Evolutionary conservation across 83 land plant genomes (phyloP), one percentile per base, ranked within the genome.

Genomic region (Isoetes engelmannii): DNA sequence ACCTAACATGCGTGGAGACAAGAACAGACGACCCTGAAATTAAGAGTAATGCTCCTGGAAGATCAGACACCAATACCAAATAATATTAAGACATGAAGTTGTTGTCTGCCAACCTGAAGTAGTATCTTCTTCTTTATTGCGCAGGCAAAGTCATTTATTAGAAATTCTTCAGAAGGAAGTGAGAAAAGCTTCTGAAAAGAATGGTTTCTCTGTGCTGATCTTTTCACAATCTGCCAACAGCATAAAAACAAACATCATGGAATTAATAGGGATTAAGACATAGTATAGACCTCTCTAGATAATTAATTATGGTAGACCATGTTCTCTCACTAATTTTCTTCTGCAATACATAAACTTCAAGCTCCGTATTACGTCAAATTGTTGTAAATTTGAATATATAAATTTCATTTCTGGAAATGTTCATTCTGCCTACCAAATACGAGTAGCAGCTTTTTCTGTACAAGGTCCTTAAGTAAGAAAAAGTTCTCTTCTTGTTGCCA

Each of bases 151-250:
- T 72, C 74, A 49, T 72, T 63, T 28, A 72, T 65, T 42, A 72
- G 45, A 48, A 72, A 72, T 56, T 72, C 74, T 57, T 72, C 74
- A 8, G 74, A 45, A 13, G 74, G 74, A 8, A 72, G 74, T 48
- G 74, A 62, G 48, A 72, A 72, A 15, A 72, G 69, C 69, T 63
- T 72, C 63, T 72, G 74, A 50, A 72, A 72, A 7, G 74, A 72
- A 4, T 68, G 41, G 42, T 72, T 72, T 57, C 63, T 72, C 9
- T 44, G 41, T 6, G 50, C 18, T 12, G 74, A 72, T 7, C 69
- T 68, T 13, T 57, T 72, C 5, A 48, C 10, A 21, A 72, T 63
- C 74, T 72, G 56, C 15, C 13, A 51, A 12, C 13, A 51, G 13
- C 13, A 51, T 51, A 51, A 51, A 51, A 12, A 51, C 15, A 12